Evolutionary conservation across 495 filamentous ascomycete species (phyloP), one percentile per base, ranked within the genome.

Genomic region (Podospora appendiculata): DNA sequence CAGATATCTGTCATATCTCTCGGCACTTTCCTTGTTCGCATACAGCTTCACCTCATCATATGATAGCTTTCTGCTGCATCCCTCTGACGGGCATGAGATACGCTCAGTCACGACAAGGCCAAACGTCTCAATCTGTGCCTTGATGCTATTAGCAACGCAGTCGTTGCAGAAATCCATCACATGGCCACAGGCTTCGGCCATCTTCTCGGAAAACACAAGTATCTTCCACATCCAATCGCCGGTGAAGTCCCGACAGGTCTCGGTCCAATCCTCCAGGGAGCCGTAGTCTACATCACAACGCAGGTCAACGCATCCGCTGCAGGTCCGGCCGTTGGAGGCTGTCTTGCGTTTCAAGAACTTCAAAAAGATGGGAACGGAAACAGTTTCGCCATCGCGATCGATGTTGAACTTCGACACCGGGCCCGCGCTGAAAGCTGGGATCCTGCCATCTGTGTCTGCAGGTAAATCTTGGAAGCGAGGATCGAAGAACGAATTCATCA

Each of bases 161-260:
- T 10, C 32, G 11, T 19, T 50, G 38, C 48, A 50, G 39, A 13
- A 17, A 32, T 50, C 48, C 7, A 50, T 50, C 19, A 19, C 39
- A 32, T 50, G 48, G 17, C 17, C 9, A 17, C 48, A 50, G 17
- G 14, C 17, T 32, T 9, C 16, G 5, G 17, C 17, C 39, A 50
- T 10, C 39, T 50, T 50, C 8, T 25, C 25, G 2, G 48, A 36
- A 35, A 42, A 50, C 13, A n/a, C 18, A 8, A 41, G 8, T 8
- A 41, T n/a, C 19, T 32, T 12, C 48, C 48, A 50, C 19, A 50
- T 42, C 48, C 48, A 50, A 8, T 25, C 38, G 10, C 48, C 48
- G 12, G 3, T 16, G 16, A 48, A 48, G 6, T n/a, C 33, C 25
- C 16, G 12, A 33, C 46, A 48, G 34, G 17, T 36, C 34, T 48